These are phyloP conservation scores for Neurospora tetrasperma DNA, from an alignment of 495 filamentous ascomycete species.

Conservation along the genomic window DNA sequence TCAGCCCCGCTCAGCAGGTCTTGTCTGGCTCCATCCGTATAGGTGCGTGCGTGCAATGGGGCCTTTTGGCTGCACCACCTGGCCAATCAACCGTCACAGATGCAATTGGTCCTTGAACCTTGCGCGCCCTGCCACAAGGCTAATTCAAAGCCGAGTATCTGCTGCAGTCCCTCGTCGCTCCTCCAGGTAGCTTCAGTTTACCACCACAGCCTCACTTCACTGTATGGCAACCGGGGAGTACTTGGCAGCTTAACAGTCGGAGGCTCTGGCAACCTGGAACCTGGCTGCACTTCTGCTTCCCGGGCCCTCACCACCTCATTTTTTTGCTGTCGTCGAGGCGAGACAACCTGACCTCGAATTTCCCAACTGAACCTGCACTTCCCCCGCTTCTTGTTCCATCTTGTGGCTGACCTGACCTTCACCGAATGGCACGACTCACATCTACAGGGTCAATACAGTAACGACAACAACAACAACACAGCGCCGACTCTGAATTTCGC, in stretches of 20 bases:
- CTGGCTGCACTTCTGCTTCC: background rate
- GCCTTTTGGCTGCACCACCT: background rate
- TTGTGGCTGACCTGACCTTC: background rate
- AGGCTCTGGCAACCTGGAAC: background rate
- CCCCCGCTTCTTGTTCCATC: background rate
- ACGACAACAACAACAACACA: background rate
- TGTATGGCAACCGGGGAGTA: background rate
- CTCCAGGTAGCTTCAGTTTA: background rate
- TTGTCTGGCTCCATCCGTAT: background rate
- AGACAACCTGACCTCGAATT: background rate
- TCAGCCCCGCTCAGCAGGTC: background rate
- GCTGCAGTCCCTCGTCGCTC: background rate
- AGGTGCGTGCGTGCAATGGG: background rate
- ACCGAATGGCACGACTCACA: background rate
- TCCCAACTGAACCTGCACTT: background rate
- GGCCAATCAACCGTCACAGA: background rate
- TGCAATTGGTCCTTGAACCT: background rate
- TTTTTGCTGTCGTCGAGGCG: background rate
- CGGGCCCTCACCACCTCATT: background rate
- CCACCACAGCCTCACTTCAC: constrained; percentile 25
- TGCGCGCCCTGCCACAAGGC: constrained; percentile 22
- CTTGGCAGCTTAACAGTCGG: constrained; percentile 2
- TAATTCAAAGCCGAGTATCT: constrained; percentile 24
- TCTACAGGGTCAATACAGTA: background rate
- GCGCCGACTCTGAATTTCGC: background rate